A percentile compares a stretch with the other conserved stretches of the same genome.
These are phyloP conservation scores for Alopecurus myosuroides DNA, from an alignment of 176 grass and related monocot species.

Conservation along the genomic window DNA sequence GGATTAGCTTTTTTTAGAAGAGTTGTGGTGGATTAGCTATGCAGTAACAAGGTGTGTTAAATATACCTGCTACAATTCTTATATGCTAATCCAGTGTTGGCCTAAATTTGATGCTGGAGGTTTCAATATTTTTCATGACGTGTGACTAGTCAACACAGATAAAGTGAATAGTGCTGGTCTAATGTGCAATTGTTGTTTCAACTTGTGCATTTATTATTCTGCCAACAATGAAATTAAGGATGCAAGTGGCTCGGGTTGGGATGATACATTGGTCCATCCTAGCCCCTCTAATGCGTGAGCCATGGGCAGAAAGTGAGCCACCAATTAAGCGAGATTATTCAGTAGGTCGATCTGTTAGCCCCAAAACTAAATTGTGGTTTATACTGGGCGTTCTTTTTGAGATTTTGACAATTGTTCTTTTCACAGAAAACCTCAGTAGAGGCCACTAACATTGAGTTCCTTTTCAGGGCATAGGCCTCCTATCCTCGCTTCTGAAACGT, in stretches of 20 bases:
- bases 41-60: not conserved
- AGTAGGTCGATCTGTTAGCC: not conserved
- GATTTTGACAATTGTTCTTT: not conserved
- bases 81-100: not conserved
- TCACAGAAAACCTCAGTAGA: not conserved
- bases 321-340: not conserved
- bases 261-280: not conserved
- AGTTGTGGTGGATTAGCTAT: not conserved
- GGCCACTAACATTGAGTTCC: not conserved
- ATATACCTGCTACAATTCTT: not conserved
- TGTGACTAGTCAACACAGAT: not conserved
- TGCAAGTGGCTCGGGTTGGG: not conserved
- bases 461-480: slow-evolving; percentile 56
- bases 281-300: not conserved
- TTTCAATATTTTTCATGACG: not conserved
- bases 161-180: not conserved
- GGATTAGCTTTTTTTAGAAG: no score
- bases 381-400: not conserved
- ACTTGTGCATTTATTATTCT: not conserved
- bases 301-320: not conserved
- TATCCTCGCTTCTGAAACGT: slow-evolving; percentile 83
- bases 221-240: not conserved
- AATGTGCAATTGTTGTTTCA: slow-evolving; percentile 1
- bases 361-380: not conserved
- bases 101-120: not conserved